Conservation (phyloP, 1,139 yeast species). For the Diutina rugosa region DNA sequence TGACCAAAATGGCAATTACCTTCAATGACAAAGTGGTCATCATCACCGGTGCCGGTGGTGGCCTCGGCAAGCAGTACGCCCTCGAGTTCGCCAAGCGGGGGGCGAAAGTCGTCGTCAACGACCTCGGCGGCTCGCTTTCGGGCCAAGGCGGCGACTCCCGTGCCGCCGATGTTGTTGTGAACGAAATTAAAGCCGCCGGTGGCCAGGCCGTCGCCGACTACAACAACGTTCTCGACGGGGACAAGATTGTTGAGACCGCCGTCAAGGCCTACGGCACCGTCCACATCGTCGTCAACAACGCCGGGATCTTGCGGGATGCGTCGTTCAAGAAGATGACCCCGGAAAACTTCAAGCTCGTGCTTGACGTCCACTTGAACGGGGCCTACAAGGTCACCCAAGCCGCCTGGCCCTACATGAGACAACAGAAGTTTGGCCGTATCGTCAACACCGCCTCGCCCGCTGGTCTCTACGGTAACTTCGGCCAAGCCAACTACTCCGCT, state of each 20-base stretch:
- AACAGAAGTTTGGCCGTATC: slow-evolving; percentile 80
- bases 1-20: slow-evolving; percentile 9
- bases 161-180: slow-evolving; percentile 85
- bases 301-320: slow-evolving; percentile 79
- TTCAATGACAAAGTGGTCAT: slow-evolving; percentile 79
- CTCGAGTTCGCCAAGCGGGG: slow-evolving; percentile 81
- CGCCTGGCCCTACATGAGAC: slow-evolving; percentile 84
- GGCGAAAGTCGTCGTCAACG: slow-evolving; percentile 87
- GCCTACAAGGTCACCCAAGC: slow-evolving; percentile 78
- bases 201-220: slow-evolving; percentile 91
- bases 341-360: slow-evolving; percentile 64
- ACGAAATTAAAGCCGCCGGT: slow-evolving; percentile 64
- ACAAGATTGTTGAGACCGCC: slow-evolving; percentile 76
- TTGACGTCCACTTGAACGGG: slow-evolving; percentile 84
- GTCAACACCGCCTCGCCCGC: slow-evolving; percentile 94
- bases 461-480: slow-evolving; percentile 92
- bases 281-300: slow-evolving; percentile 84
- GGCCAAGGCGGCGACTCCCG: slow-evolving; percentile 55
- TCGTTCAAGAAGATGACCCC: slow-evolving; percentile 75
- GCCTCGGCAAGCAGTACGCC: slow-evolving; percentile 84
- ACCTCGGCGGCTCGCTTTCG: slow-evolving; percentile 71
- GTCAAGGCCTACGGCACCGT: slow-evolving; percentile 79
- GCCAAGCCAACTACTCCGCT: slow-evolving; percentile 92
- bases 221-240: slow-evolving; percentile 84
- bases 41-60: slow-evolving; percentile 97